phyloP scores from a whole-genome alignment of 2,329 filamentous ascomycete genomes.

The Fusarium sp. region DNA sequence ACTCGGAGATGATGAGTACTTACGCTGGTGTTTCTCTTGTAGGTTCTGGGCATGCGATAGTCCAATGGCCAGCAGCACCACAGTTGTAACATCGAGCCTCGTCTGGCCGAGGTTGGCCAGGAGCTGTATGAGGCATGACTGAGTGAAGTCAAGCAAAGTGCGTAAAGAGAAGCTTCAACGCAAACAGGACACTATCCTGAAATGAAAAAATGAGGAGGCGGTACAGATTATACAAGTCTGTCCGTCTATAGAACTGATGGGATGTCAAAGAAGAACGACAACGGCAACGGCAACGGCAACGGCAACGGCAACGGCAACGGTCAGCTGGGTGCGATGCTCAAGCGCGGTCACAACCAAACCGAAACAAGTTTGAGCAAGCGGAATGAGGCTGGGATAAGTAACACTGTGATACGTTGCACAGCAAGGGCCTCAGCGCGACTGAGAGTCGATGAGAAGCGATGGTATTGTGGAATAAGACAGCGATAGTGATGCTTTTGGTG shows the following conservation, averaged over 20 bases:
- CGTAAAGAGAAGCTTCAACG: background rate
- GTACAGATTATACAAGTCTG: conserved; percentile 4
- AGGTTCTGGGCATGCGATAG: conserved; percentile 64
- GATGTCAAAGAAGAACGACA: conserved; percentile 9
- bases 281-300: conserved; percentile 25
- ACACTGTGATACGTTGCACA: conserved; percentile 38
- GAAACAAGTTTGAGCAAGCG: conserved; percentile 26
- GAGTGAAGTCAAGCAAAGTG: background rate
- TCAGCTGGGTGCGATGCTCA: conserved; percentile 20
- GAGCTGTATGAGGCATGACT: conserved; percentile 48
- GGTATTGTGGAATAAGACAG: background rate
- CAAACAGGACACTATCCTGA: conserved; percentile 13
- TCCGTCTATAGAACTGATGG: conserved; percentile 13
- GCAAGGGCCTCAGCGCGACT: conserved; percentile 9
- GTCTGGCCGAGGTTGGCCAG: conserved; percentile 49
- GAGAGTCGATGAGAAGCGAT: conserved; percentile 16
- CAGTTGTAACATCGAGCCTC: conserved; percentile 66
- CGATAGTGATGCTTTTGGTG: conserved; percentile 19
- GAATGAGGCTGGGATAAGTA: conserved; percentile 33
- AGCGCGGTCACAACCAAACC: conserved; percentile 15
- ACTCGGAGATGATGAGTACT: conserved; percentile 47
- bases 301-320: conserved; percentile 26
- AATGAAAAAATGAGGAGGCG: background rate
- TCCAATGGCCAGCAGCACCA: conserved; percentile 62
- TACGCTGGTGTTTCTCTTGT: conserved; percentile 62